Percentiles rank a stretch among this genome's conserved stretches.
Conservation (phyloP, 2,329 filamentous ascomycete genomes). For the Ascosphaera aggregata region DNA sequence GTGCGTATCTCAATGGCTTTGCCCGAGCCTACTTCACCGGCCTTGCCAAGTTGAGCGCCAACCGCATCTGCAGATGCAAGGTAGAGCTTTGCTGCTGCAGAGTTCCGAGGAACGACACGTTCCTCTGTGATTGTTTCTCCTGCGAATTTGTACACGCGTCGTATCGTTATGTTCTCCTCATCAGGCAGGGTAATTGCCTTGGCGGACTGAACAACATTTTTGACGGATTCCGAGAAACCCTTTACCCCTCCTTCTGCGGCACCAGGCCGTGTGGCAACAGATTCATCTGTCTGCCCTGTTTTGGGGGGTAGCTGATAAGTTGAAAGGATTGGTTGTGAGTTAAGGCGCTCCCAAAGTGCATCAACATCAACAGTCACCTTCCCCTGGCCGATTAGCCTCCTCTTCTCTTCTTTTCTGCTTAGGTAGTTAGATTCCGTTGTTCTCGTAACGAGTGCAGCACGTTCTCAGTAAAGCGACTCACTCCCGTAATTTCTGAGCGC, state of each 20-base stretch:
- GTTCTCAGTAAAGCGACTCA: not conserved
- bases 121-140: slow-evolving; percentile 30
- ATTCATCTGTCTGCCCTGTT: slow-evolving; percentile 2
- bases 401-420: slow-evolving; percentile 22
- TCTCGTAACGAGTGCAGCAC: not conserved
- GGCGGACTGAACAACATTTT: not conserved
- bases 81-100: slow-evolving; percentile 31
- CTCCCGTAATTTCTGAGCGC: slow-evolving; percentile 7
- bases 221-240: too few species aligned
- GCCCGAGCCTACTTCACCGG: slow-evolving; percentile 7
- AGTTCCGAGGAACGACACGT: slow-evolving; percentile 28
- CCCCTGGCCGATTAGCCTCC: slow-evolving; percentile 18
- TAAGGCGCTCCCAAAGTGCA: slow-evolving; percentile 30
- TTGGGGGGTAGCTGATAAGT: not conserved
- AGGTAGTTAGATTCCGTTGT: not conserved
- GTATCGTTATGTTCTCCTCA: slow-evolving; percentile 30
- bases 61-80: slow-evolving; percentile 15
- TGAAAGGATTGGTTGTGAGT: slow-evolving; percentile 11
- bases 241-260: not conserved
- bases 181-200: slow-evolving; percentile 1
- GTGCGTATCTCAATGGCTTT: slow-evolving; percentile 1
- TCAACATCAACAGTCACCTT: slow-evolving; percentile 32
- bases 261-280: slow-evolving; percentile 2
- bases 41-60: slow-evolving; percentile 3
- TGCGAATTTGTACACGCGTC: slow-evolving; percentile 32